Percentiles rank a stretch among this genome's conserved stretches.
phyloP scores from a whole-genome alignment of 371 early-diverging fungal species.

The Saksenaea oblongispora region DNA sequence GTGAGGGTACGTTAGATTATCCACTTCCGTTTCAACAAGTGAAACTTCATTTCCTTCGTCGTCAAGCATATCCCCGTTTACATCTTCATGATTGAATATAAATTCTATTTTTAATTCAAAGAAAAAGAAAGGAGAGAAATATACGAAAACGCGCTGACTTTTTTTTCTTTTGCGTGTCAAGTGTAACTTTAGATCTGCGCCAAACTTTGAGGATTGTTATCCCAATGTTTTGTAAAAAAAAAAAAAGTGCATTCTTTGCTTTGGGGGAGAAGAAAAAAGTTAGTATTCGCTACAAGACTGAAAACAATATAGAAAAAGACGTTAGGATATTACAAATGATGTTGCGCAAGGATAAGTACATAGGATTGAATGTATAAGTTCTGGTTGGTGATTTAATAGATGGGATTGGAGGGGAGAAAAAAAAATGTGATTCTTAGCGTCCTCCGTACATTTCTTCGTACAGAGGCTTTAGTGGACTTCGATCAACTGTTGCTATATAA shows the following conservation, averaged over 20 bases:
- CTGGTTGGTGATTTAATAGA: neutral
- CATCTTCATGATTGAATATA: no score
- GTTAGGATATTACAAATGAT: neutral
- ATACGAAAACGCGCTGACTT: no score
- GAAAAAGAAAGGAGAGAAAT: no score
- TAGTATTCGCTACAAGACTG: neutral
- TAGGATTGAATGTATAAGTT: neutral
- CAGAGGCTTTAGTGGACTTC: constrained; percentile 64
- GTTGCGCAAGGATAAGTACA: neutral
- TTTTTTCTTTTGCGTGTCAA: no score
- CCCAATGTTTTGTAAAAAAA: no score
- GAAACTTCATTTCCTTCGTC: no score
- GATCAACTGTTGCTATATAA: constrained; percentile 85
- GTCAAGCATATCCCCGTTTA: no score
- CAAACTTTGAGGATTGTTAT: no score
- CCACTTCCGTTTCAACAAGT: no score
- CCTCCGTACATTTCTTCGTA: constrained; percentile 47
- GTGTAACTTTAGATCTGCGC: no score
- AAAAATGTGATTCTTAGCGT: neutral
- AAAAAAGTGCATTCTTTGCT: neutral
- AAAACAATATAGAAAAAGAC: neutral
- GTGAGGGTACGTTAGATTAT: no score
- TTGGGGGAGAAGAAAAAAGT: neutral
- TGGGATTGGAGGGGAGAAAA: neutral
- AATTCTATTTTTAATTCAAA: no score